Percentiles rank a stretch among this genome's conserved stretches.
Evolutionary conservation across 2,329 filamentous ascomycete genomes (phyloP).

Genomic region (Akanthomyces muscarius): DNA sequence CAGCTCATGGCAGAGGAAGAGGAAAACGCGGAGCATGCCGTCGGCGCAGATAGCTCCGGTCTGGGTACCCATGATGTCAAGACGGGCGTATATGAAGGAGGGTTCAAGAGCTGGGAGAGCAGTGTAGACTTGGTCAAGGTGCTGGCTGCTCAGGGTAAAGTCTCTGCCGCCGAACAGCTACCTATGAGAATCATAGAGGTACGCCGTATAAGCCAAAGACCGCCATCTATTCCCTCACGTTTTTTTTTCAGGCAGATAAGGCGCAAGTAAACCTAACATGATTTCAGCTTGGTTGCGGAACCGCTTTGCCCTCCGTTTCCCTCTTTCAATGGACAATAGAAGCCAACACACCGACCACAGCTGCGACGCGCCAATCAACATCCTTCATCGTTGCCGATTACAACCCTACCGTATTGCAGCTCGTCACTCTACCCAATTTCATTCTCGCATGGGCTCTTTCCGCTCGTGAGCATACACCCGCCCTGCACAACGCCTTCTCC

Average conservation of each 20-base stretch:
- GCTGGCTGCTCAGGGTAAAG: conserved; percentile 42
- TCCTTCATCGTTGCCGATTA: conserved; percentile 72
- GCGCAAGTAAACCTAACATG: not conserved
- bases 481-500: conserved; percentile 44
- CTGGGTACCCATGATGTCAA: conserved; percentile 70
- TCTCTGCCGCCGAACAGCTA: conserved; percentile 29
- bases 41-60: conserved; percentile 39
- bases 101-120: conserved; percentile 89
- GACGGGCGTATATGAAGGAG: conserved; percentile 79
- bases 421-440: conserved; percentile 77
- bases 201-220: conserved; percentile 25
- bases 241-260: not conserved
- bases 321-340: conserved; percentile 59
- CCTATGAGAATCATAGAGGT: conserved; percentile 52
- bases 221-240: not conserved
- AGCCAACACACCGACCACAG: not conserved
- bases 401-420: conserved; percentile 70
- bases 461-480: conserved; percentile 33
- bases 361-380: conserved; percentile 32
- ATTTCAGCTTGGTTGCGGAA: conserved; percentile 71
- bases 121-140: conserved; percentile 74
- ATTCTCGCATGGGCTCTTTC: conserved; percentile 63
- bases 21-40: conserved; percentile 30
- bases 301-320: conserved; percentile 67
- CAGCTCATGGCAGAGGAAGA: conserved; percentile 75